Conservation (phyloP, 306 rosid species). For the Bauhinia variegata region DNA sequence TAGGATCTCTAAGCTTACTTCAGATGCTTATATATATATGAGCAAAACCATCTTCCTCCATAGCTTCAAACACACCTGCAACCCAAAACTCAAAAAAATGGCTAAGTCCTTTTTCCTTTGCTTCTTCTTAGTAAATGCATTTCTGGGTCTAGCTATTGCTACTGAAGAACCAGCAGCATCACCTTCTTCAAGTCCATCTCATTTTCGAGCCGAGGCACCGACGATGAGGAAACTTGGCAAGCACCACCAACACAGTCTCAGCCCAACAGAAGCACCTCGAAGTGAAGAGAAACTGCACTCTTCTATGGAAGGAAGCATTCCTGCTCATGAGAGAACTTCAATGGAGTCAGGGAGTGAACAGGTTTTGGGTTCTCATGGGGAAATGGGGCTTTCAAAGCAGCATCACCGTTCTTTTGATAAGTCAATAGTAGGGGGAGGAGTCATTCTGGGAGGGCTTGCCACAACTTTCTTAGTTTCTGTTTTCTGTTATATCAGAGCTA, state of each 20-base stretch:
- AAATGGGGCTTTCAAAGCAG: slow-evolving; percentile 35
- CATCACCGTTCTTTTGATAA: slow-evolving; percentile 57
- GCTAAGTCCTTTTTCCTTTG: slow-evolving; percentile 42
- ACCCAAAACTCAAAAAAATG: slow-evolving; percentile 44
- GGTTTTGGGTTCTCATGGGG: slow-evolving; percentile 24
- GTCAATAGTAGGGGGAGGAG: slow-evolving; percentile 78
- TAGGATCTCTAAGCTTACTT: slow-evolving; percentile 38
- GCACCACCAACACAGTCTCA: slow-evolving; percentile 34
- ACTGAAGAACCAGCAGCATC: slow-evolving; percentile 26
- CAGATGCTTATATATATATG: slow-evolving; percentile 23
- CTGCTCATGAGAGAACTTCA: slow-evolving; percentile 35
- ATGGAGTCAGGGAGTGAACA: slow-evolving; percentile 26
- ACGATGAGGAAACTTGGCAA: slow-evolving; percentile 63
- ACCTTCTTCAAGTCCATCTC: slow-evolving; percentile 34
- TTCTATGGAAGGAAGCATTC: slow-evolving; percentile 26
- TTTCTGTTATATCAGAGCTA: slow-evolving; percentile 80
- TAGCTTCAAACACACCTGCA: slow-evolving; percentile 17
- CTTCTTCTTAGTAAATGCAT: slow-evolving; percentile 51
- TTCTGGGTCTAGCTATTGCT: slow-evolving; percentile 41
- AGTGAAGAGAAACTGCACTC: slow-evolving; percentile 23
- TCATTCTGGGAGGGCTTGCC: slow-evolving; percentile 88
- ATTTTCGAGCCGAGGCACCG: slow-evolving; percentile 17
- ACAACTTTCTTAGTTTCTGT: slow-evolving; percentile 68
- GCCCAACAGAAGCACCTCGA: slow-evolving; percentile 39
- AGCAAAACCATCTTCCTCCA: slow-evolving; percentile 34